phyloP scores from a whole-genome alignment of 495 filamentous ascomycete species.

The Penicillium alfredii region DNA sequence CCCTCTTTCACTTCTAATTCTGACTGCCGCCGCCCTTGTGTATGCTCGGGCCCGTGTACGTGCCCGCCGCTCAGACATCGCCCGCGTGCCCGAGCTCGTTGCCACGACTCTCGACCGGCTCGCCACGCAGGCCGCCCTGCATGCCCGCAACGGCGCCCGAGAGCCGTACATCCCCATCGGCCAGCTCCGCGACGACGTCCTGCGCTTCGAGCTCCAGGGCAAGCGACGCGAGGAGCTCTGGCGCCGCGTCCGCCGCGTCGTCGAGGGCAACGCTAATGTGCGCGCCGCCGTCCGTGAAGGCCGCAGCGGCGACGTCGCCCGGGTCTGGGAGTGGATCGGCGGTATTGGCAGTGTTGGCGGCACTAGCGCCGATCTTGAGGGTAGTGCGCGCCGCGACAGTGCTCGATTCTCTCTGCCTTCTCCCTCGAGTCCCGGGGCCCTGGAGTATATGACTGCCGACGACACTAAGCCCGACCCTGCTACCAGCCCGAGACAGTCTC shows the following conservation, averaged over 20 bases:
- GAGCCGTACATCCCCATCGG: slow-evolving; percentile 80
- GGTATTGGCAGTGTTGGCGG: slow-evolving; percentile 42
- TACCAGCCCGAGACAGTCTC: slow-evolving; percentile 30
- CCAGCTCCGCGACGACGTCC: slow-evolving; percentile 85
- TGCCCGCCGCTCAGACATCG: slow-evolving; percentile 54
- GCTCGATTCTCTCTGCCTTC: slow-evolving; percentile 31
- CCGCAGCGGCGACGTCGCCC: slow-evolving; percentile 74
- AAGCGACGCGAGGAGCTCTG: slow-evolving; percentile 70
- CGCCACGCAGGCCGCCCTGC: slow-evolving; percentile 70
- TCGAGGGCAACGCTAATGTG: slow-evolving; percentile 91
- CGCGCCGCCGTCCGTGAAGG: slow-evolving; percentile 77
- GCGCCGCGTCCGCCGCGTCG: slow-evolving; percentile 71
- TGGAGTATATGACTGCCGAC: no score
- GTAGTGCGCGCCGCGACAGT: slow-evolving; percentile 37
- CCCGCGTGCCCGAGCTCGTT: slow-evolving; percentile 72
- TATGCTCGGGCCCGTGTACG: slow-evolving; percentile 54
- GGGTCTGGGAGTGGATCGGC: slow-evolving; percentile 97
- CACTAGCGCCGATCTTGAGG: slow-evolving; percentile 30
- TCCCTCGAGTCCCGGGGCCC: slow-evolving; percentile 23
- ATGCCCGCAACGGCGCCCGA: slow-evolving; percentile 55
- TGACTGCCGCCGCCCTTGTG: slow-evolving; percentile 40
- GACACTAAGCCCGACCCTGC: slow-evolving; percentile 13
- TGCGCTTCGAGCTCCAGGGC: slow-evolving; percentile 73
- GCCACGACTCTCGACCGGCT: slow-evolving; percentile 76
- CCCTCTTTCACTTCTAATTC: slow-evolving; percentile 68